Evolutionary conservation across 2,329 filamentous ascomycete species (phyloP).

Genomic region (Colletotrichum camelliae): DNA sequence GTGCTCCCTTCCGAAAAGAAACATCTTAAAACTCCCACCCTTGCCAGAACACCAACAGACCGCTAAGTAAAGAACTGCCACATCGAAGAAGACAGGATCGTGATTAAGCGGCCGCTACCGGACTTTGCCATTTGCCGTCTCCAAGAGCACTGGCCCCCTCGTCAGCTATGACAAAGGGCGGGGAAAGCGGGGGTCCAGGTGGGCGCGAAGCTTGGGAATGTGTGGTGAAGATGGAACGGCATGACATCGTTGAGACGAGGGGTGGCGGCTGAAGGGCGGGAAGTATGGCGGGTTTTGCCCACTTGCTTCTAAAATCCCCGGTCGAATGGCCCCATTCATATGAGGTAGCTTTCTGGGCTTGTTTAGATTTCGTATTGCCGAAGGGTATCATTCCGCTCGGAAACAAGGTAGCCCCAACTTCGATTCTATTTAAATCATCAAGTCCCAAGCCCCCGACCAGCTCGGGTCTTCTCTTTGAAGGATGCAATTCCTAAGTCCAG

Average conservation of each 20-base stretch:
- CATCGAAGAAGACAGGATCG: not conserved
- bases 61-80: not conserved
- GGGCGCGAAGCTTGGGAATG: not conserved
- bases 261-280: not conserved
- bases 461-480: fast-evolving
- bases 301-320: not conserved
- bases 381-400: not conserved
- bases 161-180: conserved; percentile 39
- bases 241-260: conserved; percentile 12
- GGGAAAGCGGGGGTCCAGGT: conserved; percentile 26
- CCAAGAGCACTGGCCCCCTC: not conserved
- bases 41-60: not conserved
- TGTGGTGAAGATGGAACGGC: conserved; percentile 2
- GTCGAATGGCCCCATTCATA: not conserved
- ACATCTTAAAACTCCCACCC: not conserved
- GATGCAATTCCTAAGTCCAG: not conserved
- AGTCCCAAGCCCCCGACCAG: not conserved
- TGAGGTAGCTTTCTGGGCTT: not conserved
- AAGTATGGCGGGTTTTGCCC: not conserved
- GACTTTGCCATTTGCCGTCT: not conserved
- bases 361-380: not conserved
- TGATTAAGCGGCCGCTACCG: not conserved
- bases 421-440: not conserved
- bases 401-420: not conserved
- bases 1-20: not conserved